Evolutionary conservation across 768 basidiomycete genomes (phyloP), one percentile per base, ranked within the genome.

Genomic region (Lactarius evosmus): DNA sequence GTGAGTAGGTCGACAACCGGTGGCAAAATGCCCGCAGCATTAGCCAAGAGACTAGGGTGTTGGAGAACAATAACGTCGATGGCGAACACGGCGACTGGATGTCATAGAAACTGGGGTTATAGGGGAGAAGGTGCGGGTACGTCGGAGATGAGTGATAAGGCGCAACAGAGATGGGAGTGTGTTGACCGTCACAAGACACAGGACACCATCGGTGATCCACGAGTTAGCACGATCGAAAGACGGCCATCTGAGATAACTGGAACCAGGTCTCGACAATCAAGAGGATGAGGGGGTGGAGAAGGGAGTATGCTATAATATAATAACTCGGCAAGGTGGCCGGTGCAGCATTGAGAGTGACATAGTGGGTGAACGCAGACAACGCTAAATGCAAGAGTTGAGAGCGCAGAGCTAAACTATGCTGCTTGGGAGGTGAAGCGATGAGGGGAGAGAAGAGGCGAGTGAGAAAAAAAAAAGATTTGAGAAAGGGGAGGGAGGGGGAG

Each of bases 171-270:
- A 19, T 38, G 51, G 19, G 57, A 22, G 40, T 25, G 29, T 36
- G 27, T 19, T 46, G 22, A 14, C 46, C 22, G 11, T 25, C 22
- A 46, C 22, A 25, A 25, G 22, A 5, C 46, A 49, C 25, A 11
- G 25, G 22, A 12, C 46, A 49, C 30, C 22, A 16, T 29, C 2
- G 27, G 38, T 36, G 41, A 36, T 49, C 32, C 4, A 22, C 6
- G 11, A 58, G 41, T 36, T n/a, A 49, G 52, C 33, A 58, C 51
- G 33, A 25, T 54, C 32, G 40, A n/a, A 33, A 58, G 29, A 12
- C 29, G 16, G 44, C 30, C 33, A 9, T 32, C 16, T 22, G 49
- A 11, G 52, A 46, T 33, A 4, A 11, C 14, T 16, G 49, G 19
- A 16, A 4, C 19, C 5, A 22, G 27, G 38, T 27, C n/a, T 17